phyloP scores from a whole-genome alignment of 1,284 basidiomycete species.

The Trametes hirsuta region DNA sequence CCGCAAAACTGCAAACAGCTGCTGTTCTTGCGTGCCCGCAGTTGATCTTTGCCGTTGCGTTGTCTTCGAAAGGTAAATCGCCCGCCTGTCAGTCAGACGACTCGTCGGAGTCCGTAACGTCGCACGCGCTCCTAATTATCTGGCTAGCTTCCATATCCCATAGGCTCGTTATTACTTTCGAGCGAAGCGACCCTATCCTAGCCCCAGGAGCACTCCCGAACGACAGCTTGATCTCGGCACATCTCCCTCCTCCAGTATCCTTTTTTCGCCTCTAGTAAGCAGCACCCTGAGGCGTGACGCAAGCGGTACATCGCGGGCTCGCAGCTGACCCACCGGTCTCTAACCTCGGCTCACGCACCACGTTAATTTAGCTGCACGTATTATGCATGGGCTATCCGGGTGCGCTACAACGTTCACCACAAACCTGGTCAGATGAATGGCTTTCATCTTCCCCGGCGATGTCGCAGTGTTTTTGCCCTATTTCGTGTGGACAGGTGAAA shows the following conservation, averaged over 20 bases:
- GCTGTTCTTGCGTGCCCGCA: too few species aligned
- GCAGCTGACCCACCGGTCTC: too few species aligned
- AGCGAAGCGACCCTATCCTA: constrained; percentile 14
- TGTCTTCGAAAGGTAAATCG: too few species aligned
- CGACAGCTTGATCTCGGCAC: constrained; percentile 15
- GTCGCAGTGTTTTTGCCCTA: background rate
- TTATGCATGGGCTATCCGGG: background rate
- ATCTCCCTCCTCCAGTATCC: background rate
- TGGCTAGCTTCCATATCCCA: constrained; percentile 6
- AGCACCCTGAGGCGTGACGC: background rate
- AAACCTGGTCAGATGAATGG: background rate
- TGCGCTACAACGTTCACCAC: too few species aligned
- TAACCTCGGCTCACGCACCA: too few species aligned
- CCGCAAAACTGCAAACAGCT: too few species aligned
- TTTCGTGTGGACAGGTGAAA: background rate
- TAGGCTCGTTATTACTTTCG: constrained; percentile 13
- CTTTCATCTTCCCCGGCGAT: background rate
- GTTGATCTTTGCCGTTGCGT: too few species aligned
- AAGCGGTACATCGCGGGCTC: background rate
- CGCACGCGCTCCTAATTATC: too few species aligned
- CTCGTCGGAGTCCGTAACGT: too few species aligned
- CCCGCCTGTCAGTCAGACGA: too few species aligned
- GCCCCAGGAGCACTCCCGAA: background rate
- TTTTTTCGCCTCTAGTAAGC: background rate
- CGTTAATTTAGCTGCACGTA: too few species aligned